Evolutionary conservation across 495 filamentous ascomycete species (phyloP), one percentile per base, ranked within the genome.

Genomic region (Neurospora terricola): DNA sequence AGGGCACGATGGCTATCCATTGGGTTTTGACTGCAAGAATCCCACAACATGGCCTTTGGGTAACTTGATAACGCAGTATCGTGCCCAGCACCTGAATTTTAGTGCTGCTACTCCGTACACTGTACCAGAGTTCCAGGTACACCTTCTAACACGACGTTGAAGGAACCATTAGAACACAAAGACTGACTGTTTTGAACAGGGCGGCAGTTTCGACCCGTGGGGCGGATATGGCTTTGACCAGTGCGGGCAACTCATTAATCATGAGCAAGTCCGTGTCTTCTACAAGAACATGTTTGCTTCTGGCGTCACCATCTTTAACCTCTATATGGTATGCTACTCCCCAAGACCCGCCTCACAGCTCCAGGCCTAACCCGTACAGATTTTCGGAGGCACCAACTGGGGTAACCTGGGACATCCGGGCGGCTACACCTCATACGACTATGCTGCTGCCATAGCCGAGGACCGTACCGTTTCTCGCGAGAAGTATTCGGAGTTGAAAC

Each of bases 301-400:
- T 66, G 89, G 87, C 38, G 77, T 81, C 9, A 79, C 72, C 36
- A 80, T 83, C 66, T 78, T 79, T 40, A 84, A 83, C 69, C 72
- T 83, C 21, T 92, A 93, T 78, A 94, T 93, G 91, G 89, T 88
- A 77, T 71, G 81, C 6, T 9, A 14, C 39, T 30, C 18, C 36
- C 23, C 70, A 72, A 2, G 18, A 14, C n/a, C 8, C 71, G 70
- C 68, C 72, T 78, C 77, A 78, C 40, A 59, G 30, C 36, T 43
- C 39, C 42, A 48, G 73, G 43, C 45, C 45, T 30, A 39, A 23
- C 1, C 37, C 9, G 23, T 72, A 12, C 73, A 90, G 88, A 88
- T 83, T 1, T 91, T 84, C 62, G 91, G 92, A 40, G 91, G 91
- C n/a, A 92, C 91, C 2, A 96, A 95, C 79, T 95, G 92, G 93